Conservation (phyloP, 345 rosid genomes). For the Citrus inodora region DNA sequence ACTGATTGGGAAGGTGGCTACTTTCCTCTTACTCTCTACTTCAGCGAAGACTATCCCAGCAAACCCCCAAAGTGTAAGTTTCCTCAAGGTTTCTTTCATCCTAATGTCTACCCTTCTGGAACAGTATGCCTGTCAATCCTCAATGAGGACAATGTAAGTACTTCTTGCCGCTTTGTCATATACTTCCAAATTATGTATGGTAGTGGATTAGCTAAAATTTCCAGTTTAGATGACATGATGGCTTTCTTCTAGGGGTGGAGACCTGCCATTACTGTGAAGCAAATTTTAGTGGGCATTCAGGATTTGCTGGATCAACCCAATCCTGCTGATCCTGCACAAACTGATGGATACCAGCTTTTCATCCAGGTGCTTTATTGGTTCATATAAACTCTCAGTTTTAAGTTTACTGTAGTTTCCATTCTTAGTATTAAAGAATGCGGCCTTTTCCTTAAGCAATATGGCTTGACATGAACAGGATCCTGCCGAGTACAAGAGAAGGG, state of each 20-base stretch:
- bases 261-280: constrained; percentile 44
- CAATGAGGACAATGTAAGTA: constrained; percentile 32
- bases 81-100: constrained; percentile 40
- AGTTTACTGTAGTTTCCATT: neutral
- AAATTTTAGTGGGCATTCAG: constrained; percentile 40
- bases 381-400: neutral
- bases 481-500: constrained; percentile 39
- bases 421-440: neutral
- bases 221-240: neutral
- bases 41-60: constrained; percentile 43
- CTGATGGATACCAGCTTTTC: constrained; percentile 32
- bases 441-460: neutral
- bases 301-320: constrained; percentile 42
- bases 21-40: constrained; percentile 31
- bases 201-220: neutral
- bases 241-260: constrained; percentile 34
- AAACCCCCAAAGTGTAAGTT: constrained; percentile 44
- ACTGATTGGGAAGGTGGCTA: constrained; percentile 43
- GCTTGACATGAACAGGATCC: constrained; percentile 28
- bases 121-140: constrained; percentile 43
- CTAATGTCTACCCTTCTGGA: constrained; percentile 40
- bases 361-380: constrained; percentile 14
- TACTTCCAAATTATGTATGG: neutral
- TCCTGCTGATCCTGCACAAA: constrained; percentile 37
- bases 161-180: neutral